Percentiles rank a stretch among this genome's conserved stretches.
These are phyloP conservation scores for Malassezia pachydermatis DNA, from an alignment of 1,284 basidiomycete genomes.

Conservation along the genomic window DNA sequence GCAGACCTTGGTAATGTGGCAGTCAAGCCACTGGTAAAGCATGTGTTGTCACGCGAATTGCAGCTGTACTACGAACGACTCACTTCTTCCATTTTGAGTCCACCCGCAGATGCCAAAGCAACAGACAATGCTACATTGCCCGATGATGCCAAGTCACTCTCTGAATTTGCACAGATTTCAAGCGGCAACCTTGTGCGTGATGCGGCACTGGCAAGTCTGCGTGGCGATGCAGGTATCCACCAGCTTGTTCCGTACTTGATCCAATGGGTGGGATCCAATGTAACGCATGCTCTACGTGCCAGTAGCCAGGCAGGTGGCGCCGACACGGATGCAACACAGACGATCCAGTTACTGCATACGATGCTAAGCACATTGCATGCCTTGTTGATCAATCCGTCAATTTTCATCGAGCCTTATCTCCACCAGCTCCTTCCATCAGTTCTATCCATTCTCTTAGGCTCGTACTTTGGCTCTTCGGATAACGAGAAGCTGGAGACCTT, in stretches of 20 bases:
- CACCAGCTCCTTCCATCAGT: conserved; percentile 91
- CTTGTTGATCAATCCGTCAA: conserved; percentile 56
- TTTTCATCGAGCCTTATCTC: conserved; percentile 92
- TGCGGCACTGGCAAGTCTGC: conserved; percentile 78
- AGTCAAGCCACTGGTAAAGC: conserved; percentile 59
- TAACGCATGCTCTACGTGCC: conserved; percentile 19
- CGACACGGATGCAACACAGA: conserved; percentile 15
- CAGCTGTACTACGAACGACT: conserved; percentile 90
- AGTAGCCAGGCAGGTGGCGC: conserved; percentile 3
- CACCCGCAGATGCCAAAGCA: conserved; percentile 27
- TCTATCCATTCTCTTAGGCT: conserved; percentile 78
- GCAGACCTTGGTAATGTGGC: conserved; percentile 19
- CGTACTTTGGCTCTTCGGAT: conserved; percentile 54
- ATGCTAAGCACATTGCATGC: conserved; percentile 39
- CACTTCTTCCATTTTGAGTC: conserved; percentile 54
- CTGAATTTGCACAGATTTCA: conserved; percentile 25
- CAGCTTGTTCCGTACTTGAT: conserved; percentile 90
- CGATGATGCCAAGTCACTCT: conserved; percentile 9
- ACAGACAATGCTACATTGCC: conserved; percentile 15
- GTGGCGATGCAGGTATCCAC: conserved; percentile 81
- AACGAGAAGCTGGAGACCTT: conserved; percentile 16
- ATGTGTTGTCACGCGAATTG: conserved; percentile 83
- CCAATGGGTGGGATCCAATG: conserved; percentile 77
- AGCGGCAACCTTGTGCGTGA: conserved; percentile 50
- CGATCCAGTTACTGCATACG: conserved; percentile 26